Percentiles rank a stretch among this genome's conserved stretches.
These are phyloP conservation scores for Cutaneotrichosporon sp. DNA, from an alignment of 1,284 basidiomycete species.

Conservation along the genomic window DNA sequence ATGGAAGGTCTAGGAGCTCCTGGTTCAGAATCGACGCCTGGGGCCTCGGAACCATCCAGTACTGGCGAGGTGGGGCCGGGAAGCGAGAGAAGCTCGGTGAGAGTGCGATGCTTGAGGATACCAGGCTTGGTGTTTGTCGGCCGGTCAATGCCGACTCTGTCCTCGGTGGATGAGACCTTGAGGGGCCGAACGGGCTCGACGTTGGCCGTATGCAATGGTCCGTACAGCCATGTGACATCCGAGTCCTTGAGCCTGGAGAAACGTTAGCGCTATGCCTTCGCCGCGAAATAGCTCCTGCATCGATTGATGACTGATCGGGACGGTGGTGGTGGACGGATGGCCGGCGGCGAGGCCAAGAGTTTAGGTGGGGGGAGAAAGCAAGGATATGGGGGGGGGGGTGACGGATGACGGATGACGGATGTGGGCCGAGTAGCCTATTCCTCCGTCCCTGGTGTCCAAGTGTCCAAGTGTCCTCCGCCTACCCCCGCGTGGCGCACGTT, in stretches of 20 bases:
- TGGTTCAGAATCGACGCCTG: too few relatives aligned
- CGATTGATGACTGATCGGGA: not conserved
- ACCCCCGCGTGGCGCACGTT: not conserved
- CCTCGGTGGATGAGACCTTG: slow-evolving; percentile 53
- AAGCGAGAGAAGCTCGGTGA: slow-evolving; percentile 73
- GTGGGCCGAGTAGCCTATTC: slow-evolving; percentile 6
- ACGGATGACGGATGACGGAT: not conserved
- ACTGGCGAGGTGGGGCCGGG: slow-evolving; percentile 53
- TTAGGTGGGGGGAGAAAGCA: not conserved
- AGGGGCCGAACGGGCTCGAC: slow-evolving; percentile 61
- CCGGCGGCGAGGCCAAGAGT: not conserved
- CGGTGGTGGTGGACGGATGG: not conserved
- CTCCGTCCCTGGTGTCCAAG: slow-evolving; percentile 8
- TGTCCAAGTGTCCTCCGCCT: too few relatives aligned
- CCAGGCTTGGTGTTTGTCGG: slow-evolving; percentile 60
- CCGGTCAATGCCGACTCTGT: slow-evolving; percentile 53
- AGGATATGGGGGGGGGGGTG: too few relatives aligned
- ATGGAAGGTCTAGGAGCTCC: not conserved
- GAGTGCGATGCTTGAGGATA: slow-evolving; percentile 92
- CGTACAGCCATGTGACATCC: slow-evolving; percentile 98
- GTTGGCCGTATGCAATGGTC: slow-evolving; percentile 81
- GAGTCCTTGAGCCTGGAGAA: slow-evolving; percentile 89
- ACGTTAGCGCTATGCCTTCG: slow-evolving; percentile 5
- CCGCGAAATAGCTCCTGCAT: not conserved
- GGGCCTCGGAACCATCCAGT: slow-evolving; percentile 25